Evolutionary conservation across 768 basidiomycete species (phyloP).

Genomic region (Tylopilus balloui): DNA sequence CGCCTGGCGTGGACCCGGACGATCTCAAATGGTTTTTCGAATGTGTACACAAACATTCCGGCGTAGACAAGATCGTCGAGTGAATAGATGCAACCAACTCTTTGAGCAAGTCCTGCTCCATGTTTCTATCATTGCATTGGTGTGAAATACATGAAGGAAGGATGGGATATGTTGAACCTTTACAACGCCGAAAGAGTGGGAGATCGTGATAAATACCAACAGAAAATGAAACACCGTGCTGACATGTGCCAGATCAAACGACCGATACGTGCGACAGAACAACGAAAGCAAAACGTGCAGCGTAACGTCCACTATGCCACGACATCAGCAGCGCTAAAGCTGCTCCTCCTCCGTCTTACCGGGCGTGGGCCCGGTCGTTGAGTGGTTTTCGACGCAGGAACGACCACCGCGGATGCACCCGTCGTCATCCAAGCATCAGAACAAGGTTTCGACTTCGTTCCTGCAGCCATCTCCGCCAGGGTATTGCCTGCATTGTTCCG

Average conservation of each 20-base stretch:
- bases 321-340: constrained; percentile 84
- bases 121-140: constrained; percentile 8
- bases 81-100: background rate
- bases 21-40: constrained; percentile 89
- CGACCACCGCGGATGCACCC: constrained; percentile 62
- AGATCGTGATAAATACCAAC: constrained; percentile 31
- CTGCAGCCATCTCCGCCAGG: constrained; percentile 47
- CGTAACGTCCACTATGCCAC: constrained; percentile 50
- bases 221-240: constrained; percentile 1
- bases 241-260: constrained; percentile 9
- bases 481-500: constrained; percentile 43
- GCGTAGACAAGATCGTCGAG: constrained; percentile 7
- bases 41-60: constrained; percentile 81
- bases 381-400: constrained; percentile 60
- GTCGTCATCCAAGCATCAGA: constrained; percentile 76
- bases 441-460: constrained; percentile 33
- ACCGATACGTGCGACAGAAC: constrained; percentile 1
- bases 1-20: constrained; percentile 91
- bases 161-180: constrained; percentile 24
- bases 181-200: constrained; percentile 24
- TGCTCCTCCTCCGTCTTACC: constrained; percentile 74
- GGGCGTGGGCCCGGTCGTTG: constrained; percentile 71
- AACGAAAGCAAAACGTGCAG: constrained; percentile 13
- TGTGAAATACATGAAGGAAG: constrained; percentile 22
- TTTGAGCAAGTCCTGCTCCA: constrained; percentile 4